These are phyloP conservation scores for Aspergillus piperis DNA, from an alignment of 2,329 filamentous ascomycete species.

Conservation along the genomic window DNA sequence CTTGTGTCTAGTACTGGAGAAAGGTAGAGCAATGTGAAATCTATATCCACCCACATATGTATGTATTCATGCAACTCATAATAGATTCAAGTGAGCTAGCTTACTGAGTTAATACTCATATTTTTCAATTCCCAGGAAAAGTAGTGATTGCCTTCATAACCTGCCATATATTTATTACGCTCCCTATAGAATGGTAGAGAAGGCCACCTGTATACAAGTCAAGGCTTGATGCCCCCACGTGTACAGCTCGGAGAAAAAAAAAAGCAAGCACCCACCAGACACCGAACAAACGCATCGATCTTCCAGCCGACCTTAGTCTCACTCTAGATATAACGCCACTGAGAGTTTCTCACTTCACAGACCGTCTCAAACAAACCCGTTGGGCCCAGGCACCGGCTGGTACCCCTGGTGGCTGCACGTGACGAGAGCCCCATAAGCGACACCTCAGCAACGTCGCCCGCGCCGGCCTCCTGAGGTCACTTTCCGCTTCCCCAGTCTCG, in stretches of 20 bases:
- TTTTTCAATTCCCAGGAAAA: not conserved
- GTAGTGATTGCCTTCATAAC: not conserved
- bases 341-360: not conserved
- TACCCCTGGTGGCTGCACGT: constrained; percentile 29
- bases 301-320: not conserved
- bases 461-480: constrained; percentile 45
- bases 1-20: not conserved
- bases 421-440: constrained; percentile 37
- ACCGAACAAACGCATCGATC: not conserved
- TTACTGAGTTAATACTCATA: not conserved
- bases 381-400: constrained; percentile 21
- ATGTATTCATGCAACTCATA: too few species aligned
- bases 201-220: not conserved
- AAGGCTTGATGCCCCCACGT: not conserved
- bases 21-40: not conserved
- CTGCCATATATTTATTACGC: not conserved
- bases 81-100: not conserved
- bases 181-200: not conserved
- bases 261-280: constrained; percentile 1
- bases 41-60: not conserved
- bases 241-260: not conserved
- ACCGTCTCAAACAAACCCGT: not conserved
- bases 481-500: constrained; percentile 36
- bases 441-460: constrained; percentile 43
- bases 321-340: not conserved